phyloP scores from a whole-genome alignment of 139 green algal genomes.

The Ostreobium quekettii region DNA sequence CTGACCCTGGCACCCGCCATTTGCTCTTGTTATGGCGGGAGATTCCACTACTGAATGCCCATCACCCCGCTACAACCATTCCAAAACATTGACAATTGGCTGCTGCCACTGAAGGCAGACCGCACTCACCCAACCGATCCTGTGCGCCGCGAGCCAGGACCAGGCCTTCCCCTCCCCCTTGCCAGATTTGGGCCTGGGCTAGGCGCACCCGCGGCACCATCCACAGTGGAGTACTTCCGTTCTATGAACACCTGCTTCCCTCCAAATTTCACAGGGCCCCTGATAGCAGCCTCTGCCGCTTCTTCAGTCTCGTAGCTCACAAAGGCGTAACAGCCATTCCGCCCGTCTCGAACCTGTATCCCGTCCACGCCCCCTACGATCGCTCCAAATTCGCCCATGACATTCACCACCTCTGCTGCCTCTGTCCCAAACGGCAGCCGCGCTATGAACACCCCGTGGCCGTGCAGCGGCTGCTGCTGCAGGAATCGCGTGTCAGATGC shows the following conservation, averaged over 20 bases:
- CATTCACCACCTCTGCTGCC: constrained; percentile 9
- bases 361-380: constrained; percentile 15
- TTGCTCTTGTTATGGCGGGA: no score
- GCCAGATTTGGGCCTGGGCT: no score
- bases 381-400: constrained; percentile 4
- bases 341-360: constrained; percentile 16
- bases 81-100: no score
- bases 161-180: no score
- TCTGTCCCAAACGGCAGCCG: constrained; percentile 14
- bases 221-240: constrained; percentile 14
- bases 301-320: constrained; percentile 4
- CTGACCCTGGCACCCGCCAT: no score
- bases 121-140: no score
- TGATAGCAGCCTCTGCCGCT: constrained; percentile 3
- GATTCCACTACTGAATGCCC: no score
- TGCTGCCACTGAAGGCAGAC: no score
- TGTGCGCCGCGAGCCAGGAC: no score
- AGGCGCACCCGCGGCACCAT: no score
- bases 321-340: constrained; percentile 19
- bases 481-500: no score
- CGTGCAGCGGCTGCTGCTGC: constrained; percentile 1
- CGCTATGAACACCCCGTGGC: constrained; percentile 17
- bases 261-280: constrained; percentile 10
- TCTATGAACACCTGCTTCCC: constrained; percentile 17
- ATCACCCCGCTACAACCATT: no score